phyloP scores from a whole-genome alignment of 352 stramenopile genomes.

The Aphanomyces cochlioides region DNA sequence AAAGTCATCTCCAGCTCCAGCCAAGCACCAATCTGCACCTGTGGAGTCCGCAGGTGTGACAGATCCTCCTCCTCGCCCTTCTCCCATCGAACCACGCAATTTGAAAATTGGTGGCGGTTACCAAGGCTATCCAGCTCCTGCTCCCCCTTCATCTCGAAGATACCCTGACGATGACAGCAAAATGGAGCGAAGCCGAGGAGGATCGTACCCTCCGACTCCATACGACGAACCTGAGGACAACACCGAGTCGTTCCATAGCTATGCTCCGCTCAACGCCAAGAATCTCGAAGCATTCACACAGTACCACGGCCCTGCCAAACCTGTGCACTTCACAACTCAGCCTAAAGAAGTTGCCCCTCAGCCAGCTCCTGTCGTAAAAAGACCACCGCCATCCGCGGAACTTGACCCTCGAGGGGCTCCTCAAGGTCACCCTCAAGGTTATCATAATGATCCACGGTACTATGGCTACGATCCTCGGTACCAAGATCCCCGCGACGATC shows the following conservation, averaged over 20 bases:
- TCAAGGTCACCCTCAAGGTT: neutral
- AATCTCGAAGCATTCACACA: conserved; percentile 19
- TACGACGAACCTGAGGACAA: no score
- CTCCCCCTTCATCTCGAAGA: no score
- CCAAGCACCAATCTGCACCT: no score
- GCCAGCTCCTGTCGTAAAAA: neutral
- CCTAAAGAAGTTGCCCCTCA: neutral
- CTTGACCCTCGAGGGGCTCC: neutral
- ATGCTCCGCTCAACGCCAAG: conserved; percentile 17
- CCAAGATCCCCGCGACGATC: neutral
- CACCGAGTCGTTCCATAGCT: neutral
- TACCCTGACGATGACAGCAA: no score
- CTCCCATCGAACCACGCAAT: no score
- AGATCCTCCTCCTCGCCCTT: no score
- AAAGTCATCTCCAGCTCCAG: no score
- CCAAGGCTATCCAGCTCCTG: no score
- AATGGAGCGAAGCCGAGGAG: no score
- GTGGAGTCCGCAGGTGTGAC: no score
- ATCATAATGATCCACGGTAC: neutral
- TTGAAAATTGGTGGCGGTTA: no score
- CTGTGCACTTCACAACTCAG: neutral
- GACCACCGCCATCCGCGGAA: neutral
- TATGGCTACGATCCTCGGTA: conserved; percentile 1
- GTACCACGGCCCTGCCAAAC: neutral
- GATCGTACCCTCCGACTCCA: no score